These are phyloP conservation scores for Tetragonia tetragonoides DNA, from an alignment of 148 eudicot species.

Conservation along the genomic window DNA sequence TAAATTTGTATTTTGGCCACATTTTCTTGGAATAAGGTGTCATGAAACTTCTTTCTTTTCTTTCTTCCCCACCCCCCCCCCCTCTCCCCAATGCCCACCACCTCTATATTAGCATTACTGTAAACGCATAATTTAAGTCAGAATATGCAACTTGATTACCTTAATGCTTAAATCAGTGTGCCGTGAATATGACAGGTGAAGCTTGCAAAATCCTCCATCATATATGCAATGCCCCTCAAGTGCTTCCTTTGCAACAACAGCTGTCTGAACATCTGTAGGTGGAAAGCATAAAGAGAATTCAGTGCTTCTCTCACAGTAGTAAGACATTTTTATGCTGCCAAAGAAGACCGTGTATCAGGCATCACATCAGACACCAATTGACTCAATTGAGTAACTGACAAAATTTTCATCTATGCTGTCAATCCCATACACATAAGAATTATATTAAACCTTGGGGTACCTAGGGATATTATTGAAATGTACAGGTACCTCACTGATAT, in stretches of 20 bases:
- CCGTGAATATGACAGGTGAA: constrained; percentile 89
- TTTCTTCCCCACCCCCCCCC: neutral
- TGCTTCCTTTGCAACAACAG: constrained; percentile 90
- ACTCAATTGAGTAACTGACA: neutral
- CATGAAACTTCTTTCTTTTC: neutral
- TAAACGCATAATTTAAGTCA: neutral
- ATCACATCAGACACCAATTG: neutral
- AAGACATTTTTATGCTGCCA: neutral
- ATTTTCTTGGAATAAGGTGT: neutral
- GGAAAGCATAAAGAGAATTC: neutral
- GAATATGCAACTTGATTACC: constrained; percentile 36
- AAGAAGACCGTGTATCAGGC: neutral
- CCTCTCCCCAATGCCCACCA: neutral
- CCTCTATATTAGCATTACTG: neutral
- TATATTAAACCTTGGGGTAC: too few species aligned
- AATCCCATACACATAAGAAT: neutral
- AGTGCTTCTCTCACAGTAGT: neutral
- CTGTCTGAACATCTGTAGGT: constrained; percentile 83
- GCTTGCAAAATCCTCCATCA: constrained; percentile 97
- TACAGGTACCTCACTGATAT: too few species aligned
- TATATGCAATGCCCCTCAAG: constrained; percentile 98
- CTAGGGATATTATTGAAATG: too few species aligned
- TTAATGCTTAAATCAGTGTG: constrained; percentile 96
- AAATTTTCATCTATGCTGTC: neutral
- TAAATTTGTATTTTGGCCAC: too few species aligned